Base-by-base conservation (phyloP, 257 asterid genomes). In the Fraxinus anomala region DNA sequence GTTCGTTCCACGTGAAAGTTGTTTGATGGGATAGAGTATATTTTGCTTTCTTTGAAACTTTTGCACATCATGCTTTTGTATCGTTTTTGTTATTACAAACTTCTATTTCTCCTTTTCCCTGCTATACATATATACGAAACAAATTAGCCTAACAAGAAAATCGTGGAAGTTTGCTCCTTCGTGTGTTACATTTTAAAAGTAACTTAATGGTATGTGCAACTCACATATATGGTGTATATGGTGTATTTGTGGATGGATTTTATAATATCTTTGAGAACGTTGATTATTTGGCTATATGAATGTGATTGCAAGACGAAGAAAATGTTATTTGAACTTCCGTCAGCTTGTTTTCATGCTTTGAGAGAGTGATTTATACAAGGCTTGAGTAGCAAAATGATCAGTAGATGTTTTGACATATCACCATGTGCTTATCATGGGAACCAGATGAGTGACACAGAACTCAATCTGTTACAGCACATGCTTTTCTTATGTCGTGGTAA, bases 201-300 rank as follows among this genome's bases (percentile, higher is more conserved):
- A 14, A 36, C 66, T 23, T 19, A 47, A 21, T 37, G 69, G 40
- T 42, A 24, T 26, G 6, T 70, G 31, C 69, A 51, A 36, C 42
- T 36, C 24, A 13, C 56, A 42, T 49, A 39, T 44, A 16, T 61
- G 65, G 67, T 72, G 61, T 49, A 39, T 44, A 16, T 61, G 65
- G 67, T 72, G 61, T 66, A 37, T 31, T 51, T 67, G 33, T 51
- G 51, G 40, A 73, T 72, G 19, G 24, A 81, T 54, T 54, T 54
- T 56, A 66, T 13, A 14, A 3, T 14, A 37, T 51, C 72, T 54
- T 37, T 74, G 30, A 44, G 51, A 59, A 31, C 72, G 13, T 30
- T 61, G 40, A 23, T 36, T 10, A 23, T 40, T 77, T 24, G 73
- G 21, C 69, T 74, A 73, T 78, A 28, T 75, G 72, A 61, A 74